Evolutionary conservation across 163 green algal genomes (phyloP), one percentile per base, ranked within the genome.

Genomic region (Volvox carteri): DNA sequence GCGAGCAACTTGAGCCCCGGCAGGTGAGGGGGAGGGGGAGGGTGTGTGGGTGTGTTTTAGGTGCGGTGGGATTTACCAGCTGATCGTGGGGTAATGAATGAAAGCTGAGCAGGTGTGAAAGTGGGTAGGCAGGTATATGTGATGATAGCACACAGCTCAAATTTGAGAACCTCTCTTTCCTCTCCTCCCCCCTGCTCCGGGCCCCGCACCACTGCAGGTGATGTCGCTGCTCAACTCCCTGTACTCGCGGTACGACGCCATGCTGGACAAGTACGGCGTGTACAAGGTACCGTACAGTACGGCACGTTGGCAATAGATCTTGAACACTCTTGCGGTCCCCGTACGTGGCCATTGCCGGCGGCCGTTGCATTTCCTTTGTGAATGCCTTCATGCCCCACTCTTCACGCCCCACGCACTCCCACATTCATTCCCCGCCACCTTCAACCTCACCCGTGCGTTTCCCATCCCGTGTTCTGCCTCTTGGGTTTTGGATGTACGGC

Each of bases 201-300:
- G n/a, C n/a, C n/a, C n/a, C n/a, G n/a, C 48, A 58, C 48, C 48
- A 23, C 48, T 48, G 33, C 56, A 90, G 86, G 86, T 90, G 12
- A 90, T 90, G 86, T 35, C 42, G 8, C 48, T 90, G 76, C 86
- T 90, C 14, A 83, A 90, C 48, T 78, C 58, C 25, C 78, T 86
- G 58, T 86, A 77, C 39, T 76, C 56, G 33, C 58, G 78, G 58
- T 86, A 65, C 41, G 78, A 86, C 78, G 58, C 58, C 2, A 76
- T 86, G 78, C 78, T 86, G 58, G 78, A 86, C 39, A 62, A 25
- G 39, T 86, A 65, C 58, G 78, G 78, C 9, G 78, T 86, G 0
- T 86, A 77, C 78, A 86, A 86, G 78, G 78, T 85, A 39, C 54
- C 25, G 7, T 65, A 12, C 28, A 5, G 54, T 65, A 65, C 54